Base-by-base conservation (phyloP, 495 filamentous ascomycete species). In the Neohortaea acidophila region DNA sequence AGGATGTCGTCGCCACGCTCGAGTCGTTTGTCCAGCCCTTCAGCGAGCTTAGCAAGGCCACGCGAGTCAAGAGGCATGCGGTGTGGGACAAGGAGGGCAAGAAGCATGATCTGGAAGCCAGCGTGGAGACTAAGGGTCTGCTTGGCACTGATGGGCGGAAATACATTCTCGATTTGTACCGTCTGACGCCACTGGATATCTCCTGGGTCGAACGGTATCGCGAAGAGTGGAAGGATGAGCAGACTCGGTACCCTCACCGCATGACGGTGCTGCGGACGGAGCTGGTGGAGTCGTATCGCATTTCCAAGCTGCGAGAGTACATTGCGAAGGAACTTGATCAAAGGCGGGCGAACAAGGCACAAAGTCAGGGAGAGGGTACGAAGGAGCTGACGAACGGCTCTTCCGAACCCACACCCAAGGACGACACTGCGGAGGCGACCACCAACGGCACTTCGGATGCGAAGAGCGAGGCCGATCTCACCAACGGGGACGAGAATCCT, bases 71-170 rank as follows among this genome's bases (percentile, higher is more conserved):
- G 74, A 81, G 79, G 64, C 91, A 99, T 58, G 64, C 84, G 19
- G 91, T 96, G 18, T 99, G 91, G 91, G 91, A 99, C 61, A 96
- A 94, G 66, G 82, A 93, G 38, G 72, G 72, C 48, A 79, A 84
- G 63, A 74, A 79, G 14, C 84, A 91, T 54, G 83, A 94, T 21
- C 71, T 99, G 10, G 91, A 94, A 58, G 83, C 79, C 19, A 94
- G 86, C 51, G 84, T 99, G 20, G 91, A 99, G 63, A 99, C 91
- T 17, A 99, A 99, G 67, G 91, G 91, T 19, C 69, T 99, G 7
- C 63, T 94, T 31, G 91, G 91, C n/a, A 96, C 91, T 0, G 91
- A 99, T 54, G 89, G 86, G 15, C 66, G 91, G 43, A 94, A 93
- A 55, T 99, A 99, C 55, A 87, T 93, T 10, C 74, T 99, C 33